Evolutionary conservation across 2,329 filamentous ascomycete genomes (phyloP).

Genomic region (Sphaerulina populicola): DNA sequence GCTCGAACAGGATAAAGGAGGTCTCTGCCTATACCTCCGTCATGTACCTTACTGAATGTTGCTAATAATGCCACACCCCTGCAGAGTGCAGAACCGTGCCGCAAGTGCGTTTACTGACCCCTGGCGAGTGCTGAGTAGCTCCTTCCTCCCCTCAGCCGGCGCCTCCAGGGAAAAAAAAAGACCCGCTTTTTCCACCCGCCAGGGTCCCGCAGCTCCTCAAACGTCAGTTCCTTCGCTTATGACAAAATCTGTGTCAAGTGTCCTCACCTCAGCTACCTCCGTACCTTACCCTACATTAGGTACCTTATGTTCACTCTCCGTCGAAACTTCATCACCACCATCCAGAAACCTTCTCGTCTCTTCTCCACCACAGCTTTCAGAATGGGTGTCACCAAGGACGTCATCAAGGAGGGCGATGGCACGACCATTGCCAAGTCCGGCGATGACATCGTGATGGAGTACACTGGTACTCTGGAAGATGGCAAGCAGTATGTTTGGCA

Average conservation of each 20-base stretch:
- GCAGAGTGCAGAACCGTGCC: too few species aligned
- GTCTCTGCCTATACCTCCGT: too few species aligned
- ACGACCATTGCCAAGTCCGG: constrained; percentile 54
- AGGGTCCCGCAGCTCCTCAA: background rate
- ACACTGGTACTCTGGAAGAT: constrained; percentile 70
- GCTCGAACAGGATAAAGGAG: too few species aligned
- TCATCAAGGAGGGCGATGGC: constrained; percentile 53
- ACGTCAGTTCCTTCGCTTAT: background rate
- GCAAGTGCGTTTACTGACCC: too few species aligned
- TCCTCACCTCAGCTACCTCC: background rate
- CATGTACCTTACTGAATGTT: too few species aligned
- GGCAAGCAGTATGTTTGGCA: constrained; percentile 58
- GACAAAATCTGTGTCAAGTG: background rate
- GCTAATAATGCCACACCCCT: too few species aligned
- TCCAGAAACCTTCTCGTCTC: constrained; percentile 1
- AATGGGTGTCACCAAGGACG: constrained; percentile 59
- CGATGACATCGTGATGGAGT: constrained; percentile 76
- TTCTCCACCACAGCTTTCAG: constrained; percentile 14
- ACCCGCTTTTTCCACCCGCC: too few species aligned
- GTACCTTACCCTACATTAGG: too few species aligned
- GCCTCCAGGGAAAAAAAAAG: too few species aligned
- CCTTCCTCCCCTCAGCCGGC: too few species aligned
- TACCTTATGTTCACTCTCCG: constrained; percentile 1
- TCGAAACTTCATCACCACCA: constrained; percentile 5
- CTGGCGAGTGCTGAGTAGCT: too few species aligned